Base-by-base conservation (phyloP, 1,284 basidiomycete genomes). In the Naganishia albida region DNA sequence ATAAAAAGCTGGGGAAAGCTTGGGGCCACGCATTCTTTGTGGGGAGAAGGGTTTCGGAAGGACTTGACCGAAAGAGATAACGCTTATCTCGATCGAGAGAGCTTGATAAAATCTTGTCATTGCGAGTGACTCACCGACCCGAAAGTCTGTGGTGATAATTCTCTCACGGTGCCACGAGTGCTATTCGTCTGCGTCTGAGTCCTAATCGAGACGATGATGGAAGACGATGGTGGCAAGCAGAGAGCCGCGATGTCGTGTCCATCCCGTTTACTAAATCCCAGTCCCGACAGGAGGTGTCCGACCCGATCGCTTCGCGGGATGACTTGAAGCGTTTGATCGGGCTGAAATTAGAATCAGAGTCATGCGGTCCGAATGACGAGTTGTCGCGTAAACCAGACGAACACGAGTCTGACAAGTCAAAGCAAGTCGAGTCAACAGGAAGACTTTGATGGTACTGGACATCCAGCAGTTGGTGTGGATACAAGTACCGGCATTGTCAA, bases 41-140 rank as follows among this genome's bases (percentile, higher is more conserved):
- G 48, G n/a, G 28, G 25, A 50, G 48, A 50, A 50, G 48, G 18
- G 48, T 12, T 50, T n/a, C 18, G 25, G 48, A 50, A 50, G 16
- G 28, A 28, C 48, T 50, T 26, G 48, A 50, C 28, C 25, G 28
- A 50, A 50, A 23, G 28, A 34, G 34, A 34, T 34, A 34, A 34
- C 34, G 34, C 34, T 34, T 34, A 34, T 34, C 34, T 34, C 34
- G 34, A 34, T 34, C 34, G 34, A 34, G 34, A 34, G 34, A 34
- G 34, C 34, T 34, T 34, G 34, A 34, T 34, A 34, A 34, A 6
- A 6, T 10, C 34, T 34, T 34, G 34, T 34, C 34, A 34, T 34
- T 34, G 34, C 10, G 34, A 34, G 34, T 34, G 34, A 34, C 6
- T 34, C 34, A 34, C 34, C 34, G n/a, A 34, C 34, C 34, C 34